Percentiles rank a stretch among this genome's conserved stretches.
Conservation (phyloP, 2,329 filamentous ascomycete species). For the Graphilbum ipis-grandicollis region DNA sequence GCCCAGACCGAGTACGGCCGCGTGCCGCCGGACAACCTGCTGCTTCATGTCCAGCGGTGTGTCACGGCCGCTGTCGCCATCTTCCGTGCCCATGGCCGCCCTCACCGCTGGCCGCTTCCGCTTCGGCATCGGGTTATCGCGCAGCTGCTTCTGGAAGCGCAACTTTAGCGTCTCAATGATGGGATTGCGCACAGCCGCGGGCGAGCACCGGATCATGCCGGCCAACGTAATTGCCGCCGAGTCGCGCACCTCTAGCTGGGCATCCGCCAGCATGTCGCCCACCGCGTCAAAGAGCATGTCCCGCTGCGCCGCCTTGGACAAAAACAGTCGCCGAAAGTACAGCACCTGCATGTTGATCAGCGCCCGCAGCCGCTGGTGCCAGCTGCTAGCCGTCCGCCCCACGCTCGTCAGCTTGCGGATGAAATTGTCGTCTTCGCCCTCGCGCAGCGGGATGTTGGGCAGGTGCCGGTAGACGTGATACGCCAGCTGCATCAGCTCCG, state of each 20-base stretch:
- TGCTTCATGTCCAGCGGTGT: constrained; percentile 47
- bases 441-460: constrained; percentile 83
- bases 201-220: constrained; percentile 96
- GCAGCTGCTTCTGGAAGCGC: constrained; percentile 64
- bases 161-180: constrained; percentile 61
- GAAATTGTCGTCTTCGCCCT: constrained; percentile 70
- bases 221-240: constrained; percentile 85
- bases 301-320: constrained; percentile 59
- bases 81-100: constrained; percentile 11
- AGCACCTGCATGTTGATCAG: constrained; percentile 98
- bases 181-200: constrained; percentile 56
- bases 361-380: constrained; percentile 89
- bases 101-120: constrained; percentile 25
- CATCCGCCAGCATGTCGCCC: constrained; percentile 84
- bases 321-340: constrained; percentile 90
- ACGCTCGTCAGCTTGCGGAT: constrained; percentile 77
- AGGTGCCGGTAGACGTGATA: constrained; percentile 96
- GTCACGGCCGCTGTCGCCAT: background rate
- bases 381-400: constrained; percentile 66
- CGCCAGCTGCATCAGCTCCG: constrained; percentile 80
- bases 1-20: constrained; percentile 79
- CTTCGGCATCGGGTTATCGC: constrained; percentile 76
- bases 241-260: constrained; percentile 83
- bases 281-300: constrained; percentile 76
- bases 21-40: constrained; percentile 68